Conservation (phyloP, 257 asterid species). For the Rauvolfia tetraphylla region DNA sequence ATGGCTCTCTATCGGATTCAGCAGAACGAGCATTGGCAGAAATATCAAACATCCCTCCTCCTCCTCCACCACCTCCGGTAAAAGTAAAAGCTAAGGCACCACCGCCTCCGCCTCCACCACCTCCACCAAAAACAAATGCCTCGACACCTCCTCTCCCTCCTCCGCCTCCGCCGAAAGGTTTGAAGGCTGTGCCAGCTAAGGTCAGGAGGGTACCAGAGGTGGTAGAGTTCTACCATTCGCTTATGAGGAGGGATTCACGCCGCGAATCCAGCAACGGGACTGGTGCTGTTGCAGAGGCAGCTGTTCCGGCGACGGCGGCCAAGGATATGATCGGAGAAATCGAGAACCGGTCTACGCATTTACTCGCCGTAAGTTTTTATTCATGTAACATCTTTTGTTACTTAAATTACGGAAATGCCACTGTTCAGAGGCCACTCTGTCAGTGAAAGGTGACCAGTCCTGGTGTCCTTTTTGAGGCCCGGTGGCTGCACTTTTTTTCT, state of each 20-base stretch:
- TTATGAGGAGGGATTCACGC: conserved; percentile 82
- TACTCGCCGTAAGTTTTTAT: conserved; percentile 70
- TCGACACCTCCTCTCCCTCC: conserved; percentile 48
- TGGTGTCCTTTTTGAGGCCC: conserved; percentile 35
- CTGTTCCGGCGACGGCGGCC: conserved; percentile 50
- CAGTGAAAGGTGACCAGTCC: conserved; percentile 41
- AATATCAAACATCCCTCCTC: conserved; percentile 43
- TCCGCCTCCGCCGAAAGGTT: conserved; percentile 48
- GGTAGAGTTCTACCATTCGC: conserved; percentile 88
- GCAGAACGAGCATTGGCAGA: conserved; percentile 70
- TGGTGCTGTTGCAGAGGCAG: conserved; percentile 37
- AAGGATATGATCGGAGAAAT: conserved; percentile 99
- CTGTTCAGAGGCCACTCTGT: conserved; percentile 29
- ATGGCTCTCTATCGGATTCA: conserved; percentile 57
- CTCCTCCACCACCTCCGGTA: conserved; percentile 21
- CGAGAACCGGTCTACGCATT: conserved; percentile 93
- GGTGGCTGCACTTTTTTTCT: conserved; percentile 22
- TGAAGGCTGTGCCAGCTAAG: conserved; percentile 43
- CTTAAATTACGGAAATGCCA: conserved; percentile 34
- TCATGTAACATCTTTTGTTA: background rate
- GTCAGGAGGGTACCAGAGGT: conserved; percentile 90
- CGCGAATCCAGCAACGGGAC: conserved; percentile 55
- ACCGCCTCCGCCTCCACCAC: conserved; percentile 32
- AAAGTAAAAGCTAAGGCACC: conserved; percentile 9
- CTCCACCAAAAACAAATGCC: background rate